Base-by-base conservation (phyloP, 164 flowering plant genomes). In the Kingdonia uniflora region DNA sequence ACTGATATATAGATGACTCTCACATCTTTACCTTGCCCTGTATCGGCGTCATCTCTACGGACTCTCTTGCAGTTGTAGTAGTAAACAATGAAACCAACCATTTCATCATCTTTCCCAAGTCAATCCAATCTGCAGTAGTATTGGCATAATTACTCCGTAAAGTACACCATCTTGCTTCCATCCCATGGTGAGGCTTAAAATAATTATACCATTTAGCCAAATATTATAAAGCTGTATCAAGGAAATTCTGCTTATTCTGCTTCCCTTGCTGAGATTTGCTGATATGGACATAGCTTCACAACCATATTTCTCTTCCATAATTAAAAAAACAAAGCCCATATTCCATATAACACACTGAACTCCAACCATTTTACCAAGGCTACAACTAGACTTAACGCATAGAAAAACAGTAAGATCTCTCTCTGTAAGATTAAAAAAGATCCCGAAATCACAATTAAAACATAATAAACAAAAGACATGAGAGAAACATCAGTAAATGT, bases 1-100 rank as follows among this genome's bases (percentile, higher is more conserved):
- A 29, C 4, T 29, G 35, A 29, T 4, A 29, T 29, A 29, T 29
- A 29, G 35, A 8, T 4, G 6, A 29, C 35, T 29, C 8, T 29
- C 4, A 29, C 35, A 29, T n/a, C n/a, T n/a, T n/a, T n/a, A n/a
- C n/a, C n/a, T n/a, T n/a, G n/a, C n/a, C 35, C 35, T 29, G 35
- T 8, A 29, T 29, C 35, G 8, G 35, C 4, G 35, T 29, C 35
- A 29, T 29, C 35, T 29, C 35, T 29, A 29, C 35, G 8, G 8
- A 29, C 35, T 29, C 35, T 29, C 37, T 66, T 66, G 41, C 69
- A 66, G 13, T 66, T 50, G 49, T 52, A 56, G 42, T 17, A 66
- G 41, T 49, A 61, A 19, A 66, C 49, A 49, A 56, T 44, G 40
- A 56, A 51, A 53, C 61, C 42, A 66, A 35, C 69, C 69, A 66